phyloP scores from a whole-genome alignment of 176 grass and related monocot genomes.

The Puccinellia tenuiflora region DNA sequence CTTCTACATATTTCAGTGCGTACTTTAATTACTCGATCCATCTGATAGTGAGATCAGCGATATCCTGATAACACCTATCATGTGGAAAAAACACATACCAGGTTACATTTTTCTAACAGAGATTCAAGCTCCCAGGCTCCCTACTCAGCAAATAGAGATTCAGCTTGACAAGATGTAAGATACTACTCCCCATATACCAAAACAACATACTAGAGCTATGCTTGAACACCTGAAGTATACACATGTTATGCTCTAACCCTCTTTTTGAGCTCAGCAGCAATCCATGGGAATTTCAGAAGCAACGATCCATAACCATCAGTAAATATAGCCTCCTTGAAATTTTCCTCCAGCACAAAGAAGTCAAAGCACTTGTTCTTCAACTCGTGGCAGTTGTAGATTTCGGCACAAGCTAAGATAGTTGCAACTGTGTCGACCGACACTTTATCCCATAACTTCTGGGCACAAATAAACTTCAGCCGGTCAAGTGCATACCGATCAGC shows the following conservation, averaged over 20 bases:
- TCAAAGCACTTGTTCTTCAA: conserved; percentile 47
- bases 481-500: conserved; percentile 57
- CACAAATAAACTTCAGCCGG: conserved; percentile 45
- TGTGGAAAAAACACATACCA: no score
- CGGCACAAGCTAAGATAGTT: conserved; percentile 33
- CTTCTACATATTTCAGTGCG: no score
- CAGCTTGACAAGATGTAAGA: background rate
- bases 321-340: conserved; percentile 32
- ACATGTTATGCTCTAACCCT: background rate
- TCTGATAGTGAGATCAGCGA: no score
- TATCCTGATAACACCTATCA: no score
- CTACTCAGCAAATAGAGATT: background rate
- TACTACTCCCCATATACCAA: background rate
- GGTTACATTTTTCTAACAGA: no score
- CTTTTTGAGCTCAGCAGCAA: background rate
- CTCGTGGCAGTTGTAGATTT: conserved; percentile 30
- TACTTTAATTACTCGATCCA: no score
- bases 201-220: background rate
- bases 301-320: background rate
- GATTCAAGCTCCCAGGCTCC: background rate
- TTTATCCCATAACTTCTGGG: conserved; percentile 25
- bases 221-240: background rate
- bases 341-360: conserved; percentile 26
- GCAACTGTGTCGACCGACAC: conserved; percentile 23
- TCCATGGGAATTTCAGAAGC: background rate